Percentiles rank a stretch among this genome's conserved stretches.
These are phyloP conservation scores for Colletotrichum echinochloae DNA, from an alignment of 2,329 filamentous ascomycete species.

Conservation along the genomic window DNA sequence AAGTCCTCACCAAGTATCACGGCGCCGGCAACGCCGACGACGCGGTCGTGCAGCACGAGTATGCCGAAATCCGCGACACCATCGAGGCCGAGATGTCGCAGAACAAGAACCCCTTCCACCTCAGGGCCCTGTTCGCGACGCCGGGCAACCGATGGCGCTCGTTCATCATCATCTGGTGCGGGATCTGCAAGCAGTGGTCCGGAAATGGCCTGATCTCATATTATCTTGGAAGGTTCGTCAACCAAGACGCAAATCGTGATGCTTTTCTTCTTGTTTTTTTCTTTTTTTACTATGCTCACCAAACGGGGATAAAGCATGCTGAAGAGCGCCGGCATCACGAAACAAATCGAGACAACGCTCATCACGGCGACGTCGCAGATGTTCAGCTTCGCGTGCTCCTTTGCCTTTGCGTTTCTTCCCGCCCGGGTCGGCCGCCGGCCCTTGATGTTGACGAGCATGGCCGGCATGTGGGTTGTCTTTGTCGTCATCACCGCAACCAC, in stretches of 20 bases:
- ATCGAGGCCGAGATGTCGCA: slow-evolving; percentile 53
- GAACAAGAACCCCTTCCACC: slow-evolving; percentile 43
- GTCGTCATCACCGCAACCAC: slow-evolving; percentile 31
- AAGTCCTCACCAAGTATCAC: slow-evolving; percentile 70
- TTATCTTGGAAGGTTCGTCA: not conserved
- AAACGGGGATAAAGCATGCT: slow-evolving; percentile 7
- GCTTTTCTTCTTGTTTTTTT: too few species aligned
- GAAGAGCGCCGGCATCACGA: slow-evolving; percentile 36
- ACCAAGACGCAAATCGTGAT: too few species aligned
- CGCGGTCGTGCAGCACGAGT: slow-evolving; percentile 65
- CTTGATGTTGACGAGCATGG: slow-evolving; percentile 38
- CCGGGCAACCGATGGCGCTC: slow-evolving; percentile 49
- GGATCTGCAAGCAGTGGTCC: slow-evolving; percentile 56
- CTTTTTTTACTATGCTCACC: too few species aligned
- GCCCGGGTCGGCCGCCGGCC: slow-evolving; percentile 38
- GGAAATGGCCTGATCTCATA: slow-evolving; percentile 39
- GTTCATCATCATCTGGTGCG: slow-evolving; percentile 56
- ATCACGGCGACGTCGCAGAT: slow-evolving; percentile 40
- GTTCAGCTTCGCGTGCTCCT: slow-evolving; percentile 38
- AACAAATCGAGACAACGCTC: slow-evolving; percentile 30
- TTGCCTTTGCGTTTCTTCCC: slow-evolving; percentile 34
- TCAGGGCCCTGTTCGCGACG: slow-evolving; percentile 45
- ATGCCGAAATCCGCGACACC: slow-evolving; percentile 56
- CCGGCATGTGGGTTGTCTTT: slow-evolving; percentile 38
- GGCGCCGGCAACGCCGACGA: slow-evolving; percentile 66